phyloP scores from a whole-genome alignment of 2,329 filamentous ascomycete species.

The Triangularia setosa region DNA sequence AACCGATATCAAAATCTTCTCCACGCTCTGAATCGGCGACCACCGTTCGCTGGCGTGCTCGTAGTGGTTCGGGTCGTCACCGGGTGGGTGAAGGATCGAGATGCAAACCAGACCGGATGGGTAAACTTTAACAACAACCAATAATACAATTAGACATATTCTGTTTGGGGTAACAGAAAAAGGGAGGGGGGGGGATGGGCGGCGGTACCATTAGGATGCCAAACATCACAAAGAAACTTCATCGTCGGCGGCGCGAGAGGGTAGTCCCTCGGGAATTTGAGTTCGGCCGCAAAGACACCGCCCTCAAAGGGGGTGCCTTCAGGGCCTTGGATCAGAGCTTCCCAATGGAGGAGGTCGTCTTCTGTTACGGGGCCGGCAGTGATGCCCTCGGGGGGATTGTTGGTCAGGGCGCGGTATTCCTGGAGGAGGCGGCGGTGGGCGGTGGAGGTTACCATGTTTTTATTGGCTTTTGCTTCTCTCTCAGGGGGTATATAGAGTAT shows the following conservation, averaged over 20 bases:
- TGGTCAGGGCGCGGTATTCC: conserved; percentile 92
- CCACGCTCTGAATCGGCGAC: conserved; percentile 94
- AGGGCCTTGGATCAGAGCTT: conserved; percentile 91
- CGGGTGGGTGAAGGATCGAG: conserved; percentile 93
- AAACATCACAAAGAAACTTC: conserved; percentile 91
- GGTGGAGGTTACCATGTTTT: conserved; percentile 54
- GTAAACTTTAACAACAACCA: conserved; percentile 60
- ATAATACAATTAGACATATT: no score
- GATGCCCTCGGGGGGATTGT: conserved; percentile 95
- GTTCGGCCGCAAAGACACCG: conserved; percentile 89
- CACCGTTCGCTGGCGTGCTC: conserved; percentile 93
- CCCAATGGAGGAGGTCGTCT: conserved; percentile 95
- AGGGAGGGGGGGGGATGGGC: conserved; percentile 21
- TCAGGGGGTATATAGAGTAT: not conserved
- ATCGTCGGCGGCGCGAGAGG: conserved; percentile 94
- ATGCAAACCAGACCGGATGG: conserved; percentile 91
- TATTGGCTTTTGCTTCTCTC: conserved; percentile 3
- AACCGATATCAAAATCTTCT: conserved; percentile 94
- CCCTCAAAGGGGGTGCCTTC: conserved; percentile 96
- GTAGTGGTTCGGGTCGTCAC: conserved; percentile 97
- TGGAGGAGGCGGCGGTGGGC: conserved; percentile 81
- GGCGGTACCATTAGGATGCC: conserved; percentile 97
- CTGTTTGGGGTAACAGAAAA: not conserved
- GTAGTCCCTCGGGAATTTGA: conserved; percentile 94
- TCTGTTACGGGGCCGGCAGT: conserved; percentile 89